These are phyloP conservation scores for Sporothrix dimorphospora DNA, from an alignment of 2,329 filamentous ascomycete species.

Conservation along the genomic window DNA sequence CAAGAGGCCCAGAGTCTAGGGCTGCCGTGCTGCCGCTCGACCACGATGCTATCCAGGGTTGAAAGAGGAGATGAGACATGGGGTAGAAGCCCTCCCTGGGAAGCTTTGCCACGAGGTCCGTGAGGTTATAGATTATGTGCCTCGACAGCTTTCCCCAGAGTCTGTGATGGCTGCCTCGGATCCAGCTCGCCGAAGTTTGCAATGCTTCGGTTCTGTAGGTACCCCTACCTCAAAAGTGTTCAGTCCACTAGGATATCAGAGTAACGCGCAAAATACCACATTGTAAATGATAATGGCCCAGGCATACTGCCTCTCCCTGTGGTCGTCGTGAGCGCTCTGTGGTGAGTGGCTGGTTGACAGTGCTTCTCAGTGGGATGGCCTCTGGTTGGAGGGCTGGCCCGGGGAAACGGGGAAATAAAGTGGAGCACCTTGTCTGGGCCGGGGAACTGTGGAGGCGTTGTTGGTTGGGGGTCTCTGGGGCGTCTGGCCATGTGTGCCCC, in stretches of 20 bases:
- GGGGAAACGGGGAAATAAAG: conserved; percentile 33
- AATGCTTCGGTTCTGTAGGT: background rate
- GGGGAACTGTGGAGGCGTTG: conserved; percentile 17
- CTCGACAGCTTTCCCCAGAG: background rate
- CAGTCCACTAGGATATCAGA: too few species aligned
- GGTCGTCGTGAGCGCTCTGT: background rate
- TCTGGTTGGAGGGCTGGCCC: conserved; percentile 25
- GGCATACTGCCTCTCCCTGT: background rate
- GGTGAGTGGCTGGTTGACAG: background rate
- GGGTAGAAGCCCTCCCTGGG: background rate
- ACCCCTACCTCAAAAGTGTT: too few species aligned
- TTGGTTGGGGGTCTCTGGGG: too few species aligned
- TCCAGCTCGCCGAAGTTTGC: background rate
- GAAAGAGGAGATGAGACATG: background rate
- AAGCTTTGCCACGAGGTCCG: background rate
- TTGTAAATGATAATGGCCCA: background rate
- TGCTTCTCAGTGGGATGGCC: too few species aligned
- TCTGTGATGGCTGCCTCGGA: background rate
- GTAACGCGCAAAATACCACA: background rate
- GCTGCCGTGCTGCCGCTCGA: background rate
- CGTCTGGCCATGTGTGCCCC: background rate
- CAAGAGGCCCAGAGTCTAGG: background rate
- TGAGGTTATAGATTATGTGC: background rate
- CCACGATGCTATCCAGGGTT: background rate
- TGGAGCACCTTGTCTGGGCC: conserved; percentile 6